These are phyloP conservation scores for Aspergillus pseudotamarii DNA, from an alignment of 2,329 filamentous ascomycete genomes.

Conservation along the genomic window DNA sequence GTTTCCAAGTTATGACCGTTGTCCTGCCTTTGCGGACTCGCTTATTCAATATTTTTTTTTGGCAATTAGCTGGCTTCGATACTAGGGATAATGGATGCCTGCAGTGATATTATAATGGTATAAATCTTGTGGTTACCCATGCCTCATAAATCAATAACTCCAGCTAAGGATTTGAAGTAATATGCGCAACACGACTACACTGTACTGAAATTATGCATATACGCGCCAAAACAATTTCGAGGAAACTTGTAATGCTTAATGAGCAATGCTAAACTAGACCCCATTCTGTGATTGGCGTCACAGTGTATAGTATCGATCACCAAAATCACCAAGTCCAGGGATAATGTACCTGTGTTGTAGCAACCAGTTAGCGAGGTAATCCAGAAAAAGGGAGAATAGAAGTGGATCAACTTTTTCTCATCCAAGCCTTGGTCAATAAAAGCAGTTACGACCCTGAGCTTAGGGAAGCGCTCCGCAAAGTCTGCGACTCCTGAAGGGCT, in stretches of 20 bases:
- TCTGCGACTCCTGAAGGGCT: constrained; percentile 89
- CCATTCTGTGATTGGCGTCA: constrained; percentile 43
- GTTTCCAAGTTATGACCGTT: neutral
- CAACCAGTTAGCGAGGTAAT: constrained; percentile 5
- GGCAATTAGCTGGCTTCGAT: neutral
- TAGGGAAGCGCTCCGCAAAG: constrained; percentile 87
- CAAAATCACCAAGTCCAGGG: constrained; percentile 91
- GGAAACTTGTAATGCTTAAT: neutral
- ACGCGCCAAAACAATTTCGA: neutral
- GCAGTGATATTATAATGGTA: neutral
- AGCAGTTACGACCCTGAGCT: constrained; percentile 86
- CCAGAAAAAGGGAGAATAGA: neutral
- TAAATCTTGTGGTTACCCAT: neutral
- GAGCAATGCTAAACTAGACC: neutral
- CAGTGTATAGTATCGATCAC: constrained; percentile 92
- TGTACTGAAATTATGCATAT: neutral
- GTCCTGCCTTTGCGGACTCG: neutral
- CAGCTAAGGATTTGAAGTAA: neutral
- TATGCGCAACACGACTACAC: neutral
- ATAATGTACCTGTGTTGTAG: constrained; percentile 76
- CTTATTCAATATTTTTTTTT: neutral
- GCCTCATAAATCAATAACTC: neutral
- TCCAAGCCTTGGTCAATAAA: constrained; percentile 97
- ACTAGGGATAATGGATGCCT: neutral
- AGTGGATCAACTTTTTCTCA: constrained; percentile 81